These are phyloP conservation scores for Stevia rebaudiana DNA, from an alignment of 140 eudicot species.

Conservation along the genomic window DNA sequence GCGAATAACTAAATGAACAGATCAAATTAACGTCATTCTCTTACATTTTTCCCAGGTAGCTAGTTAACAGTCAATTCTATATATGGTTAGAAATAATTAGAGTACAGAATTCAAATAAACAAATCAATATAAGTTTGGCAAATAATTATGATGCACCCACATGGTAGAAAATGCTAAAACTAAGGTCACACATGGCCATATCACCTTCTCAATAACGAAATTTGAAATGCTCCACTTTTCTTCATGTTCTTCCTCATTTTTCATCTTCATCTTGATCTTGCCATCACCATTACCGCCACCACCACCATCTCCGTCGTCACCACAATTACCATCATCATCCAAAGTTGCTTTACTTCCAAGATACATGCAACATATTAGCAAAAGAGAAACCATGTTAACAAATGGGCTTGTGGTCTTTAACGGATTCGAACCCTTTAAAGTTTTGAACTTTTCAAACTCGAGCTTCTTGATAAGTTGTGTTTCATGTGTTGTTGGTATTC, in stretches of 20 bases:
- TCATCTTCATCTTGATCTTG: constrained; percentile 21
- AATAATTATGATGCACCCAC: constrained; percentile 48
- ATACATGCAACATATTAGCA: constrained; percentile 36
- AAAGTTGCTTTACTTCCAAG: constrained; percentile 39
- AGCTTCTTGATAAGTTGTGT: constrained; percentile 11
- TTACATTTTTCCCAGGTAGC: not conserved
- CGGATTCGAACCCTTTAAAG: constrained; percentile 21
- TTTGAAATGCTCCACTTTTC: constrained; percentile 28
- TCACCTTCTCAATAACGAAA: constrained; percentile 37
- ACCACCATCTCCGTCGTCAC: not conserved
- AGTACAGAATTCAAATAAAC: not conserved
- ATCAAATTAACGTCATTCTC: no score
- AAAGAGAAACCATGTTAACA: constrained; percentile 35
- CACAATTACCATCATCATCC: constrained; percentile 6
- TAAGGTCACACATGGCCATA: constrained; percentile 61
- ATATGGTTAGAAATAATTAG: constrained; percentile 18
- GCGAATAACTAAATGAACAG: no score
- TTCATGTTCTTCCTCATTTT: not conserved
- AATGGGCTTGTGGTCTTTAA: constrained; percentile 25
- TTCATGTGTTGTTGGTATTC: constrained; percentile 29
- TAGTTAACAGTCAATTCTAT: not conserved
- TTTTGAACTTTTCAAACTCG: constrained; percentile 27
- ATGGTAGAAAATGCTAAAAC: constrained; percentile 60
- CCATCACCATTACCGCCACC: not conserved
- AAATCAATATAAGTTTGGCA: constrained; percentile 19